Conservation (phyloP, 352 stramenopile genomes). For the Globisporangium echinulatum region DNA sequence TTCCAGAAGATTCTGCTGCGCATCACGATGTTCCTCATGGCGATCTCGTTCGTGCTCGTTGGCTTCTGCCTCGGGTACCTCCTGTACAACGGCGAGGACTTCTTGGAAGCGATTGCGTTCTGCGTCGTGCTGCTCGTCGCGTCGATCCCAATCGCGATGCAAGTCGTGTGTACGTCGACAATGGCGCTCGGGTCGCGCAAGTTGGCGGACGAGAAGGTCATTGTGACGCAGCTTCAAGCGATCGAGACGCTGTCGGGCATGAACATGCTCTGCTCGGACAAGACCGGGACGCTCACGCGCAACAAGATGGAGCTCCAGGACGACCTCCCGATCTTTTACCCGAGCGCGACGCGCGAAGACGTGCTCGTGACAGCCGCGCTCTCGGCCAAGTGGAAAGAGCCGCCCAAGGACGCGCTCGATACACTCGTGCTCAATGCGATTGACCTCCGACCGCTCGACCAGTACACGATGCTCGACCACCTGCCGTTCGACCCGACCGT, state of each 20-base stretch:
- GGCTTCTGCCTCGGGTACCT: constrained; percentile 85
- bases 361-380: constrained; percentile 90
- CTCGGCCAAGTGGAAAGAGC: constrained; percentile 92
- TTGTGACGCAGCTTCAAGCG: constrained; percentile 87
- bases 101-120: constrained; percentile 82
- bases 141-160: constrained; percentile 92
- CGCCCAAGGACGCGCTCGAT: constrained; percentile 91
- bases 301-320: constrained; percentile 94
- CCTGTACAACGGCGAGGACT: constrained; percentile 70
- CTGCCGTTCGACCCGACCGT: constrained; percentile 75
- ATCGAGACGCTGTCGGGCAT: constrained; percentile 92
- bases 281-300: constrained; percentile 93
- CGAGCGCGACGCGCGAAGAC: constrained; percentile 73
- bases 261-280: constrained; percentile 95
- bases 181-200: constrained; percentile 89
- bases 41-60: constrained; percentile 82
- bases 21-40: constrained; percentile 90
- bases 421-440: constrained; percentile 88
- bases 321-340: constrained; percentile 85
- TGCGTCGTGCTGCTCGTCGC: constrained; percentile 88
- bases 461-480: constrained; percentile 82
- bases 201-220: constrained; percentile 88
- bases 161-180: constrained; percentile 90
- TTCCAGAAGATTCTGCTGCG: constrained; percentile 90
- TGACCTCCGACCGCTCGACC: constrained; percentile 73